phyloP scores from a whole-genome alignment of 2,329 filamentous ascomycete species.

The Penicillium sp. region DNA sequence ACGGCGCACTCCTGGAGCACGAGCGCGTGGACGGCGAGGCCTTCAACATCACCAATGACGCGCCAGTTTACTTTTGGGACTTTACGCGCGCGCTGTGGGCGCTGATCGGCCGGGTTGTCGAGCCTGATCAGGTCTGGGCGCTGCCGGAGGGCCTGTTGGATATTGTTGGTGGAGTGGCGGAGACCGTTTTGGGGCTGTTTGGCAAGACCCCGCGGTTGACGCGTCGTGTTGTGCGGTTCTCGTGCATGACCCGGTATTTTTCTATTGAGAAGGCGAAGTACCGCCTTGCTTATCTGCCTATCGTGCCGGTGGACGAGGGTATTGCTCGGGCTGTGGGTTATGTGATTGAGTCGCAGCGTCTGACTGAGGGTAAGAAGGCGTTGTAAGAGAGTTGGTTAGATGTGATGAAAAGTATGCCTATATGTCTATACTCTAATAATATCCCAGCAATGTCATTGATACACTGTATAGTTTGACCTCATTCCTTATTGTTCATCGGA shows the following conservation, averaged over 20 bases:
- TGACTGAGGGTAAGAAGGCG: conserved; percentile 42
- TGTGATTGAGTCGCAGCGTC: conserved; percentile 37
- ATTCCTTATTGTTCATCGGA: not conserved
- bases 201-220: conserved; percentile 51
- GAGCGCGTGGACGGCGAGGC: conserved; percentile 80
- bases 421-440: conserved; percentile 25
- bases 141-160: conserved; percentile 44
- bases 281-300: conserved; percentile 48
- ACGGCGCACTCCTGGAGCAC: conserved; percentile 66
- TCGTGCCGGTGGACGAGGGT: conserved; percentile 49
- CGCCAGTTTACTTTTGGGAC: conserved; percentile 89
- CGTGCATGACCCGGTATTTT: conserved; percentile 52
- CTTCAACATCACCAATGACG: conserved; percentile 89
- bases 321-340: conserved; percentile 49
- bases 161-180: conserved; percentile 44
- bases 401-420: conserved; percentile 9
- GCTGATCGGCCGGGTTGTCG: conserved; percentile 46
- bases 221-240: conserved; percentile 48
- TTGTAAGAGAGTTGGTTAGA: conserved; percentile 28
- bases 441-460: conserved; percentile 4
- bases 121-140: conserved; percentile 44
- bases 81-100: conserved; percentile 78
- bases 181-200: conserved; percentile 45
- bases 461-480: not conserved
- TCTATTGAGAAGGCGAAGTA: conserved; percentile 50